Evolutionary conservation across 495 filamentous ascomycete species (phyloP).

Genomic region (Penicillium paradoxum): DNA sequence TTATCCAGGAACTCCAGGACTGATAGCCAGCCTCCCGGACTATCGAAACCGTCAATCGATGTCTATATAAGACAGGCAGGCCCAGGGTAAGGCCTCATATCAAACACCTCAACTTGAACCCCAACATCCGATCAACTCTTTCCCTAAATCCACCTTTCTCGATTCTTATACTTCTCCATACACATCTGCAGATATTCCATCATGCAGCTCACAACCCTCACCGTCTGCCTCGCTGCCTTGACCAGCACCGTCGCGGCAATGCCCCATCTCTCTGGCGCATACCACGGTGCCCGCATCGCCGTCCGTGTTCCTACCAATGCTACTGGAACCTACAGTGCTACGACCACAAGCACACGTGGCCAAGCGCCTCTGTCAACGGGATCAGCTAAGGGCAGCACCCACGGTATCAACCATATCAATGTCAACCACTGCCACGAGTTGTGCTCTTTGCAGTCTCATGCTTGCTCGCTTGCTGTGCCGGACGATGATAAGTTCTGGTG

Average conservation of each 20-base stretch:
- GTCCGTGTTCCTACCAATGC: slow-evolving; percentile 16
- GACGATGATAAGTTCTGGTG: slow-evolving; percentile 30
- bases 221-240: slow-evolving; percentile 17
- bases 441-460: slow-evolving; percentile 24
- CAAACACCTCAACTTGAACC: neutral
- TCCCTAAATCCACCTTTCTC: neutral
- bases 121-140: neutral
- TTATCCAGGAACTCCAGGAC: neutral
- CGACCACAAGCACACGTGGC: slow-evolving; percentile 12
- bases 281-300: slow-evolving; percentile 15
- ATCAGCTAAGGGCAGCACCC: slow-evolving; percentile 3
- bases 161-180: neutral
- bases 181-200: neutral
- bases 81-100: neutral
- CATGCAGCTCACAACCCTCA: slow-evolving; percentile 24
- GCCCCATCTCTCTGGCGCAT: slow-evolving; percentile 19
- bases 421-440: slow-evolving; percentile 25
- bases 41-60: neutral
- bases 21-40: neutral
- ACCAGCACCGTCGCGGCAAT: slow-evolving; percentile 19
- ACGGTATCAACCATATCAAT: slow-evolving; percentile 11
- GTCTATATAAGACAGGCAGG: neutral
- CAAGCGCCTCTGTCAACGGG: slow-evolving; percentile 13
- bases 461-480: slow-evolving; percentile 26
- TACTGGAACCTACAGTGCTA: slow-evolving; percentile 14